Evolutionary conservation across 2,329 filamentous ascomycete species (phyloP), one percentile per base, ranked within the genome.

Genomic region (Hypocrella siamensis): DNA sequence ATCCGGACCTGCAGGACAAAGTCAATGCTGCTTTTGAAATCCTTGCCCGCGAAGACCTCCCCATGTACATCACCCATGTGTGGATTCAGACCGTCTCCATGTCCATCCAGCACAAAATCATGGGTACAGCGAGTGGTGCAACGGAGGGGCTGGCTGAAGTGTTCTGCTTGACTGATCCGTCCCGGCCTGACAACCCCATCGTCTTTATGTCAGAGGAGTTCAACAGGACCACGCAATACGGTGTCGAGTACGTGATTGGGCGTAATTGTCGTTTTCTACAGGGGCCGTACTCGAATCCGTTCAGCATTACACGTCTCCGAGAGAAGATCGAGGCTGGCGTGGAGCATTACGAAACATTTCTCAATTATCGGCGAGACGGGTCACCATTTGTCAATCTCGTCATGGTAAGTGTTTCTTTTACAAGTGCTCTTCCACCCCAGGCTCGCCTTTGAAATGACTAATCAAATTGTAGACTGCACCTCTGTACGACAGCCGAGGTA

Each of bases 211-310:
- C 76, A 1, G 75, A 82, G 60, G 77, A 80, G 51, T 84, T 82
- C 41, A 68, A 80, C 41, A 63, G 68, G 22, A 79, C 75, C 4
- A 83, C 77, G 1, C 76, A 83, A 44, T 84, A 36, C 44, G 76
- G 77, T 3, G 36, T 41, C 2, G 38, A 63, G 34, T 82, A 85
- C 46, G 69, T 75, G 3, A 67, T 86, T 14, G 80, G 80, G 0
- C 70, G 77, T 19, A 86, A 86, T 40, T 85, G 80, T 43, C 71
- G 80, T 6, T 85, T 86, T 43, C 64, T 86, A 2, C 80, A 85
- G 48, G 80, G 81, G 0, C 79, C 79, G 0, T 70, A 68, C 42
- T 84, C 79, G 5, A 78, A 77, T 40, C 61, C 60, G 0, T 63
- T 67, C 38, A 79, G 73, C 31, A 61, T 79, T 0, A 54, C 61